These are phyloP conservation scores for Vaccinium myrtillus DNA, from an alignment of 148 eudicot genomes.

Conservation along the genomic window DNA sequence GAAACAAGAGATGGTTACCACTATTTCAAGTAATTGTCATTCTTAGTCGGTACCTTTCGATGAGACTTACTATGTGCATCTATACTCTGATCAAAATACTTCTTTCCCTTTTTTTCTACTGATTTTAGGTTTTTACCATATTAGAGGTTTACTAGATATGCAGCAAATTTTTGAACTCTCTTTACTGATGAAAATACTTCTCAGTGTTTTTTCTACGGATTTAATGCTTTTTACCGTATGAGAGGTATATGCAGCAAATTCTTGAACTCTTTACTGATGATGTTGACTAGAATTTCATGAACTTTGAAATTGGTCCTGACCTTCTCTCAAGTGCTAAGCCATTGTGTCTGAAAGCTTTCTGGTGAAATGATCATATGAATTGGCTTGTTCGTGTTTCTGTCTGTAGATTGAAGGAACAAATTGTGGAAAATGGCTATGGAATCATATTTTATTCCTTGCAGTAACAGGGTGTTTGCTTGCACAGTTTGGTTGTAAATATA, in stretches of 20 bases:
- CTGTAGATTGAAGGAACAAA: not conserved
- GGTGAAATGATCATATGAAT: not conserved
- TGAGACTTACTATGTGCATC: not conserved
- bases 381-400: not conserved
- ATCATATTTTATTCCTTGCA: not conserved
- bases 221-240: not conserved
- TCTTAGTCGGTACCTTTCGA: not conserved
- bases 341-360: not conserved
- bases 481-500: not conserved
- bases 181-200: not conserved
- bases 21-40: slow-evolving; percentile 57
- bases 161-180: not conserved
- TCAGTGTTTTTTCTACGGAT: not conserved
- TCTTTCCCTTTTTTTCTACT: not conserved
- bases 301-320: not conserved
- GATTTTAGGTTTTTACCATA: not conserved
- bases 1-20: slow-evolving; percentile 63
- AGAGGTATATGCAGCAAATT: not conserved
- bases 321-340: not conserved
- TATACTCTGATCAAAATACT: not conserved
- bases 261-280: not conserved
- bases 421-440: not conserved
- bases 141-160: not conserved
- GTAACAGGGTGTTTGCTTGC: not conserved
- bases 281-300: not conserved